Conservation (phyloP, 2,329 filamentous ascomycete species). For the Phaeosphaeria sp. region DNA sequence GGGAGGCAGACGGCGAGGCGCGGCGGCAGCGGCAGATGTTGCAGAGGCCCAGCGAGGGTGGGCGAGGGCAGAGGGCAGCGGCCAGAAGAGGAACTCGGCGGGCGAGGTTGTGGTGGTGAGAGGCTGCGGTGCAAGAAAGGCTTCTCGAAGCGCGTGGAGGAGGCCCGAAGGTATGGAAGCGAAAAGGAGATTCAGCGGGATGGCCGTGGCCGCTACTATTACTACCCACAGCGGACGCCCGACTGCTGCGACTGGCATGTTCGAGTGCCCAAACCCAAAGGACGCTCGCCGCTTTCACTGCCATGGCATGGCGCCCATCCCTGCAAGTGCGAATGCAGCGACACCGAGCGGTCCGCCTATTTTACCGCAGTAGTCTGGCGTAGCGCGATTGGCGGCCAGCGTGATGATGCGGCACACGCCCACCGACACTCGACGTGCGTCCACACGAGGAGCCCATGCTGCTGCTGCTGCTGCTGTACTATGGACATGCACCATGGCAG, state of each 20-base stretch:
- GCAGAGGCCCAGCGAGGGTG: conserved; percentile 1
- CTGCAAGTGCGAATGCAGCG: conserved; percentile 31
- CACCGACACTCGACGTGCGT: neutral
- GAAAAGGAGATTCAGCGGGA: conserved; percentile 44
- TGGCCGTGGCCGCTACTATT: conserved; percentile 35
- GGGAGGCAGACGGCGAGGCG: too few relatives aligned
- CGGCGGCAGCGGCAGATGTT: neutral
- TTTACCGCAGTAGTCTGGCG: conserved; percentile 10
- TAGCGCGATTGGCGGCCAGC: conserved; percentile 25
- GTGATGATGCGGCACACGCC: conserved; percentile 7
- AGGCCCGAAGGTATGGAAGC: conserved; percentile 42
- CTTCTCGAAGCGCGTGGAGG: conserved; percentile 43
- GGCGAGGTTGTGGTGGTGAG: conserved; percentile 1
- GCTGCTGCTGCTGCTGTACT: too few relatives aligned
- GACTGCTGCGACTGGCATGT: neutral
- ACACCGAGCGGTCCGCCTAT: conserved; percentile 14
- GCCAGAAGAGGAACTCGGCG: neutral
- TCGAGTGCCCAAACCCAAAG: conserved; percentile 1
- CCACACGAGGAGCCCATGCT: neutral
- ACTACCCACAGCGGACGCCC: conserved; percentile 33
- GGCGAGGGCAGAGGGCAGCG: conserved; percentile 5
- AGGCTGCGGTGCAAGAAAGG: conserved; percentile 22
- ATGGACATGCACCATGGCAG: too few relatives aligned
- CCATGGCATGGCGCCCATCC: conserved; percentile 20
- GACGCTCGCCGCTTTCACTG: conserved; percentile 30